Evolutionary conservation across 2,329 filamentous ascomycete genomes (phyloP).

Genomic region (Phaeosphaeriaceae sp.): DNA sequence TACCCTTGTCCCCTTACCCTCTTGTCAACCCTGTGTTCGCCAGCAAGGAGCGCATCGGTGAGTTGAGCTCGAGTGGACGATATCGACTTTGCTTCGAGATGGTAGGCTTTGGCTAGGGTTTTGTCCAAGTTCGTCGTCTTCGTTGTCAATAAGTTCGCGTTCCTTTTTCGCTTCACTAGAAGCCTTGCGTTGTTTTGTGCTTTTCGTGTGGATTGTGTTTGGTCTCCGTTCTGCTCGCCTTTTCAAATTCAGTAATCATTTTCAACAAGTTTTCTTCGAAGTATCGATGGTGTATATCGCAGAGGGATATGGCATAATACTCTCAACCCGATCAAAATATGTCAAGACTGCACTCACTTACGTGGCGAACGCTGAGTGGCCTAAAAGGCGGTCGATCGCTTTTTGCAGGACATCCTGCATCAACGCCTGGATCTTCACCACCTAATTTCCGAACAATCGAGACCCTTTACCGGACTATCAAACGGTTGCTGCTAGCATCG

Average conservation of each 20-base stretch:
- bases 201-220: not conserved
- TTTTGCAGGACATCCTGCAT: slow-evolving; percentile 16
- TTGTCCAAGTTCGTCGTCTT: not conserved
- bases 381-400: slow-evolving; percentile 46
- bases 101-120: too few relatives aligned
- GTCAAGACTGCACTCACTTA: slow-evolving; percentile 34
- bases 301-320: slow-evolving; percentile 25
- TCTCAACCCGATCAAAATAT: slow-evolving; percentile 23
- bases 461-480: slow-evolving; percentile 4
- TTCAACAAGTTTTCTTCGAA: not conserved
- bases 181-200: not conserved
- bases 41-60: not conserved
- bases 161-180: not conserved
- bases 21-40: not conserved
- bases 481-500: slow-evolving; percentile 8
- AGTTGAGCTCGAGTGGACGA: not conserved
- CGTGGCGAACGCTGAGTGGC: slow-evolving; percentile 53
- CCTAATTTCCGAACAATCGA: slow-evolving; percentile 21
- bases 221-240: not conserved
- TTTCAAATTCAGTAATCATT: not conserved
- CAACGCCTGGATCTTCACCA: slow-evolving; percentile 2
- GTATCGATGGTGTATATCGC: slow-evolving; percentile 10
- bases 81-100: not conserved
- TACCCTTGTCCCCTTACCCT: not conserved
- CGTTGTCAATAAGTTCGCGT: not conserved